Base-by-base conservation (phyloP, 352 stramenopile genomes). In the Phytophthora lateralis region DNA sequence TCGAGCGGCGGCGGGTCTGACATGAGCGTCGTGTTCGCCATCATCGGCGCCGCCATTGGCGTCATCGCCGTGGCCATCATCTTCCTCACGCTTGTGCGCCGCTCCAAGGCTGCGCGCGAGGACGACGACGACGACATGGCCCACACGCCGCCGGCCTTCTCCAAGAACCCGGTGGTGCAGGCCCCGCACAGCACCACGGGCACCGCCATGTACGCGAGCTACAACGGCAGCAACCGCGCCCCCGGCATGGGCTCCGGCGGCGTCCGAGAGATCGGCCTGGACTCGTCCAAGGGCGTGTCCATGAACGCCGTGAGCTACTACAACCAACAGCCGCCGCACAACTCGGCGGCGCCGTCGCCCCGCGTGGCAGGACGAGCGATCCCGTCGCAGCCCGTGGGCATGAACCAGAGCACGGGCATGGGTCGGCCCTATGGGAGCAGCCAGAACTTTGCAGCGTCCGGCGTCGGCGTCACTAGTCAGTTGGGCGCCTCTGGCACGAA, bases 61-160 rank as follows among this genome's bases (percentile, higher is more conserved):
- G 80, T 91, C n/a, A 90, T 91, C 60, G 82, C 82, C 10, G 82
- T 91, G 9, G 82, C 76, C 15, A 73, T 91, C 3, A 91, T 91
- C 41, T 91, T 91, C 64, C 66, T 91, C 39, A 87, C 79, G 37
- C 77, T 91, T 18, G 82, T 91, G 57, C 82, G 82, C 43, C 82
- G 82, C 41, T 91, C 82, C 32, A 82, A 79, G n/a, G 72, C 78
- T 1, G 72, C 78, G 14, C 49, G 52, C 15, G 78, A 90, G 2
- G 82, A 91, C 17, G 82, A 91, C 6, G 78, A 89, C 2, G 78
- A 89, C 45, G 78, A 88, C 15, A 71, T 81, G n/a, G 50, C 71
- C 6, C 70, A 71, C 14, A 75, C 73, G 7, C 64, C 71, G 1
- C 60, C 61, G 0, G 60, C 62, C 10, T 76, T 81, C 34, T 24